Evolutionary conservation across 2,329 filamentous ascomycete genomes (phyloP).

Genomic region (Drechmeria coniospora): DNA sequence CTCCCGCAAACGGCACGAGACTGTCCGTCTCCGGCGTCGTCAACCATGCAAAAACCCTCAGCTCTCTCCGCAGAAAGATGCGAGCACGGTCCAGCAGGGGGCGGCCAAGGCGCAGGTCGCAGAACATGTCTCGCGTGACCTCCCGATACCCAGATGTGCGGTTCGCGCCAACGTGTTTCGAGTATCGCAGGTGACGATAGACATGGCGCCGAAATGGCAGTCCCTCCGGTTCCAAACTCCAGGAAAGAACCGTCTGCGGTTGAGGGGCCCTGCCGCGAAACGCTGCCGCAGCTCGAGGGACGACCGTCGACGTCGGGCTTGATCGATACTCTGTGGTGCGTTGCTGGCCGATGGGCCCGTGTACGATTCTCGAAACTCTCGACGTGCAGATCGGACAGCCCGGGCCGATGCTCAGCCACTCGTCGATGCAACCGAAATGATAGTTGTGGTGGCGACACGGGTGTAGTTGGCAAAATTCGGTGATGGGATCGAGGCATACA

Average conservation of each 20-base stretch:
- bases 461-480: conserved; percentile 52
- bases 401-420: conserved; percentile 60
- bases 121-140: conserved; percentile 52
- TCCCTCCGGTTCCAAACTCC: conserved; percentile 2
- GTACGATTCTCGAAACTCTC: conserved; percentile 41
- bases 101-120: too few species aligned
- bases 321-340: conserved; percentile 26
- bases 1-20: conserved; percentile 1
- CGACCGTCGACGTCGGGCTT: too few species aligned
- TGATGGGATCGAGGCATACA: conserved; percentile 69
- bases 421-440: conserved; percentile 71
- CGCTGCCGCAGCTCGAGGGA: too few species aligned
- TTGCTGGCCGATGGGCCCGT: conserved; percentile 38
- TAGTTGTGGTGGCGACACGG: conserved; percentile 73
- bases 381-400: conserved; percentile 68
- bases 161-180: conserved; percentile 71
- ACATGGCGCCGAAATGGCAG: conserved; percentile 44
- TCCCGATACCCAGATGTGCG: conserved; percentile 61
- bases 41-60: conserved; percentile 70
- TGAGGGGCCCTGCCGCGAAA: too few species aligned
- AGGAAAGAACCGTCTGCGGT: too few species aligned
- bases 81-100: conserved; percentile 62
- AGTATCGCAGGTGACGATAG: conserved; percentile 59
- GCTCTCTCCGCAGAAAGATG: conserved; percentile 68
- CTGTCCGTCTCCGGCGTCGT: conserved; percentile 15